Conservation (phyloP, 139 green algal species). For the Chlorella sp. region DNA sequence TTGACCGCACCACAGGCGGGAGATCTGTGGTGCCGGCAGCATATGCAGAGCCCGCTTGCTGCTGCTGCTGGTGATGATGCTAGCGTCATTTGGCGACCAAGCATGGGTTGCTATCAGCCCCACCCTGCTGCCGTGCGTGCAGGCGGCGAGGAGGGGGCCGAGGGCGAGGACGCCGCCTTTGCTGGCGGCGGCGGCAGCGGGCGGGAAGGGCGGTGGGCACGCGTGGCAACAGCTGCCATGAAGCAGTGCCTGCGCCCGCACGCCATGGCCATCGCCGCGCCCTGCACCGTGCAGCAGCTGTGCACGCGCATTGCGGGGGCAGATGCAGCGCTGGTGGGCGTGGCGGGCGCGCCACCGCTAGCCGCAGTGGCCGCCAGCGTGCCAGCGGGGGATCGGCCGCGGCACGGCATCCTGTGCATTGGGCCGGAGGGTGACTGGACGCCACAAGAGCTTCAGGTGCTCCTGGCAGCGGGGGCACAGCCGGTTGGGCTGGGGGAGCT, state of each 20-base stretch:
- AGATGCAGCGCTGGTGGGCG: constrained; percentile 51
- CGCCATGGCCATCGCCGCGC: constrained; percentile 57
- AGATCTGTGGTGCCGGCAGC: no score
- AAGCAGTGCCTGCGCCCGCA: constrained; percentile 88
- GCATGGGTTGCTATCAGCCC: no score
- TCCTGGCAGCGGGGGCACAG: constrained; percentile 65
- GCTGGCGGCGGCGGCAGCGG: neutral
- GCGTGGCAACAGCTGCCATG: constrained; percentile 80
- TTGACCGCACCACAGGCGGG: no score
- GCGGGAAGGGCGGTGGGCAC: constrained; percentile 63
- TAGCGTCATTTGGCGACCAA: no score
- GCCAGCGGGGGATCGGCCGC: neutral
- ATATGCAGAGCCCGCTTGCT: no score
- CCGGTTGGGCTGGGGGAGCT: constrained; percentile 77
- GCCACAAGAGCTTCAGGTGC: constrained; percentile 59
- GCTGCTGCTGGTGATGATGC: no score
- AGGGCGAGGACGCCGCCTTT: constrained; percentile 13
- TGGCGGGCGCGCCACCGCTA: constrained; percentile 62
- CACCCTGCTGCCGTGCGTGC: neutral
- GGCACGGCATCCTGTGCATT: constrained; percentile 68
- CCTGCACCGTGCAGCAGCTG: constrained; percentile 47
- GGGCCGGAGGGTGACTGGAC: constrained; percentile 94
- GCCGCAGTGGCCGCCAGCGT: constrained; percentile 30
- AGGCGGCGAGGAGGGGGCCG: neutral
- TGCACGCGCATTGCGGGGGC: constrained; percentile 1